These are phyloP conservation scores for Ramalina peruviana DNA, from an alignment of 495 filamentous ascomycete species.

Conservation along the genomic window DNA sequence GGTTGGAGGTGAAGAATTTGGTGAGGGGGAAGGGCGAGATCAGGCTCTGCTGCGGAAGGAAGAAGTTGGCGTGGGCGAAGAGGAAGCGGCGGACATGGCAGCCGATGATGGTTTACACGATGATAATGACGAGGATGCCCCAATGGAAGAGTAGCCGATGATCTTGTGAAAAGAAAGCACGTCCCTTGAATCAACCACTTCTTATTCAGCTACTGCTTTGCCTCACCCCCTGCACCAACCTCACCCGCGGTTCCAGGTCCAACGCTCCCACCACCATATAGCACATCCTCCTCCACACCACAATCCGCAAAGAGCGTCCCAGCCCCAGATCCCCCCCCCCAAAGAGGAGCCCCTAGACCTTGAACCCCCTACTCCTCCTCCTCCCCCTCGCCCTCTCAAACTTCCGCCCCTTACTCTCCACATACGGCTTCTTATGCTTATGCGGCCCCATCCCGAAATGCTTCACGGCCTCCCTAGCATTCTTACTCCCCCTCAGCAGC, in stretches of 20 bases:
- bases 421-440: constrained; percentile 95
- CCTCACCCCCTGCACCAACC: no score
- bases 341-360: constrained; percentile 52
- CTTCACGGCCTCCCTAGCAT: constrained; percentile 90
- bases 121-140: neutral
- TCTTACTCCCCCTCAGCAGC: constrained; percentile 92
- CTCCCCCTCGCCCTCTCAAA: constrained; percentile 97
- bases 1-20: neutral
- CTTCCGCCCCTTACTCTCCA: constrained; percentile 97
- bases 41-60: no score
- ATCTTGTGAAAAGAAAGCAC: no score
- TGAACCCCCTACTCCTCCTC: constrained; percentile 93
- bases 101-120: neutral
- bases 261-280: no score
- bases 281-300: no score
- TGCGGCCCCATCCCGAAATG: constrained; percentile 98
- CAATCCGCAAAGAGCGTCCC: no score
- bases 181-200: no score
- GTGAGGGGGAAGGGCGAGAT: no score
- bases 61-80: neutral
- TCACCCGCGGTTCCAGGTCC: no score
- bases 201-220: no score
- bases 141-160: neutral
- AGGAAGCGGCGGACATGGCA: neutral
- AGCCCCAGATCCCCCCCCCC: no score